phyloP scores from a whole-genome alignment of 768 basidiomycete genomes.

The Ramaria sp. region DNA sequence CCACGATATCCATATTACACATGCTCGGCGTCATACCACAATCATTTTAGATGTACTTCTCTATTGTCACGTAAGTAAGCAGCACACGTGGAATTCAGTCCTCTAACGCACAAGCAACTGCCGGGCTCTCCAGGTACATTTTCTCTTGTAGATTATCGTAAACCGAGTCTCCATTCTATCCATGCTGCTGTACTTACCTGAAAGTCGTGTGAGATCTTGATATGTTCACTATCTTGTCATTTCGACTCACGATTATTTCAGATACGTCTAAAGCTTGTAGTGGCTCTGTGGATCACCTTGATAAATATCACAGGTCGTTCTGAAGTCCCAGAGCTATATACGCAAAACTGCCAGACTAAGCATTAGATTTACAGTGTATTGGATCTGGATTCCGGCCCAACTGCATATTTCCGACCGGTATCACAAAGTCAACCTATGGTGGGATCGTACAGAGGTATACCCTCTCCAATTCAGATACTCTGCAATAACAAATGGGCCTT shows the following conservation, averaged over 20 bases:
- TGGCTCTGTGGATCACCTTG: neutral
- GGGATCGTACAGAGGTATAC: neutral
- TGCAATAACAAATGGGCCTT: too few species aligned
- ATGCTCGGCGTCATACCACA: neutral
- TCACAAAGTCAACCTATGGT: neutral
- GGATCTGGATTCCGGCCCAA: neutral
- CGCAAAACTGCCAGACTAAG: neutral
- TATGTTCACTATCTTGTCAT: neutral
- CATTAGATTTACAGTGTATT: too few species aligned
- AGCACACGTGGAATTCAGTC: too few species aligned
- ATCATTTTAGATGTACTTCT: neutral
- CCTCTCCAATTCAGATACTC: too few species aligned
- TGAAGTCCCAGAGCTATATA: neutral
- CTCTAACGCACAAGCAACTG: neutral
- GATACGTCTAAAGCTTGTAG: neutral
- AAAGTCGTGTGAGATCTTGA: neutral
- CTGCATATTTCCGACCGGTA: neutral
- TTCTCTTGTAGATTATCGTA: neutral
- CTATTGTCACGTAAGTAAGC: neutral
- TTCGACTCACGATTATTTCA: neutral
- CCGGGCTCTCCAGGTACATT: neutral
- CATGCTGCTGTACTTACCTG: neutral
- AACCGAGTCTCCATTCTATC: neutral
- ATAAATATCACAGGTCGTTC: neutral
- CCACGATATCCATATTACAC: neutral